Evolutionary conservation across 345 rosid species (phyloP), one percentile per base, ranked within the genome.

Genomic region (Brassica nigra): DNA sequence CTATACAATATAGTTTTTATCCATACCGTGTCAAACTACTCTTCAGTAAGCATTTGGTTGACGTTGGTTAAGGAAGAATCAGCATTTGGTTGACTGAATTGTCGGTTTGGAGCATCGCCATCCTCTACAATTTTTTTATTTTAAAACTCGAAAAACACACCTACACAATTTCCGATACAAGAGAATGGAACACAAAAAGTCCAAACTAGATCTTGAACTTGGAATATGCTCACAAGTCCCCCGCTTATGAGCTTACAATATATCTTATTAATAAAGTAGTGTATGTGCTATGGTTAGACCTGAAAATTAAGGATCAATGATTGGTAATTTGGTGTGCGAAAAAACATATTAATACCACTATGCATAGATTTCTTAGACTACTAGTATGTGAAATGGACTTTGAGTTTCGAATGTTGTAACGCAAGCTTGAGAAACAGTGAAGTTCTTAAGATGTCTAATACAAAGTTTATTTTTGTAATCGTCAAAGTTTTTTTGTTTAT

Each of bases 181-280:
- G 11, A 34, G 58, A 8, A 70, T 23, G 14, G 34, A 34, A 34
- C 57, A 14, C 18, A 52, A 52, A 52, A 62, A 18, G 52, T 61
- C 67, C 55, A 73, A 65, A 72, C 62, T 20, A 64, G 76, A 12
- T 16, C n/a, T 15, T 11, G 66, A 8, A 65, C 42, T 77, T 33
- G 15, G 16, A 77, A 34, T 62, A 77, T 77, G 49, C 65, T 12
- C 34, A 0, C 15, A 12, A 23, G 10, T 33, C 59, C 52, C 14
- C 6, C 70, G 27, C 27, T 23, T 23, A 23, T 23, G 27, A 37
- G 44, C 44, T 37, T 37, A 37, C 11, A 37, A 9, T 37, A 37
- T 8, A 8, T 7, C 42, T 36, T 37, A 34, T 37, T 27, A 66
- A 36, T 28, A 39, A 37, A 20, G 33, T 44, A 57, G 47, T 36